A percentile compares a stretch with the other conserved stretches of the same genome.
phyloP scores from a whole-genome alignment of 2,329 filamentous ascomycete genomes.

The Fusarium verticillioides region DNA sequence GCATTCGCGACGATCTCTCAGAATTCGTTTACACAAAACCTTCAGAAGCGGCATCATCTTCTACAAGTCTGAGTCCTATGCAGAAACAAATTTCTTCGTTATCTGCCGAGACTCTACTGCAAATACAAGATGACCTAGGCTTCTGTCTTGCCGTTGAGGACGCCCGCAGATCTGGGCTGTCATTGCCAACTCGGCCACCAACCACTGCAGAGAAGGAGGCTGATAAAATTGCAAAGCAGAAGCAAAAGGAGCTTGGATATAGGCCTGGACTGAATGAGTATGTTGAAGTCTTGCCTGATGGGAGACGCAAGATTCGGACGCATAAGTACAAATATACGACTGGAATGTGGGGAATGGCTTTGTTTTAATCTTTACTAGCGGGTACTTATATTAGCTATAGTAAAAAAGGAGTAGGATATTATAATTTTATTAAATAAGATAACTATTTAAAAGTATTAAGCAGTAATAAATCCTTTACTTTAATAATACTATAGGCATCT shows the following conservation, averaged over 20 bases:
- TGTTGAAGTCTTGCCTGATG: conserved; percentile 21
- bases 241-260: conserved; percentile 25
- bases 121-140: conserved; percentile 31
- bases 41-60: background rate
- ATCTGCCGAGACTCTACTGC: conserved; percentile 10
- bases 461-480: too few species aligned
- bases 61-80: background rate
- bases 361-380: background rate
- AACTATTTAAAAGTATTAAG: too few species aligned
- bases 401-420: too few species aligned
- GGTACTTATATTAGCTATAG: rapidly evolving
- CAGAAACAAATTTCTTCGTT: conserved; percentile 5
- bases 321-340: background rate
- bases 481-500: too few species aligned
- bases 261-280: conserved; percentile 19
- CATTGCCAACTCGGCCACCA: conserved; percentile 17
- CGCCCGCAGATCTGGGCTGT: background rate
- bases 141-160: conserved; percentile 18
- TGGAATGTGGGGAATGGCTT: conserved; percentile 4
- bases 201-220: conserved; percentile 11
- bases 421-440: too few species aligned
- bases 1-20: conserved; percentile 19
- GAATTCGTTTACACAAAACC: conserved; percentile 6
- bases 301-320: conserved; percentile 23
- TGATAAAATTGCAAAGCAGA: conserved; percentile 1